Conservation (phyloP, 306 rosid species). For the Morella rubra region DNA sequence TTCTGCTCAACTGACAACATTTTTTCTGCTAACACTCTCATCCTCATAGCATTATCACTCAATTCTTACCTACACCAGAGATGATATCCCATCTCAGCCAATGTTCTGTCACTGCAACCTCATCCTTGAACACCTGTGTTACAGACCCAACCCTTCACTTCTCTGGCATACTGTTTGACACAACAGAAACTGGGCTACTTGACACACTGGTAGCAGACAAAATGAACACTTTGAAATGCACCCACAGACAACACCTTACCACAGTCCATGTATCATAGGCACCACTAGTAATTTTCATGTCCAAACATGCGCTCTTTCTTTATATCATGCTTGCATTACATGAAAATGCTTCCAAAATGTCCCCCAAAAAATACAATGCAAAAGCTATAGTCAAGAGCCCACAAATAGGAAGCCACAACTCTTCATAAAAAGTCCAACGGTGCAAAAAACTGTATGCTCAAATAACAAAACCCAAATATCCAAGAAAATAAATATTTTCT, state of each 20-base stretch:
- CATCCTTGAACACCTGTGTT: neutral
- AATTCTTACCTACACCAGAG: neutral
- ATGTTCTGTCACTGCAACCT: constrained; percentile 1
- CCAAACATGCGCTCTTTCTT: constrained; percentile 10
- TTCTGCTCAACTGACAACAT: constrained; percentile 4
- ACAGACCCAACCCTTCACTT: neutral
- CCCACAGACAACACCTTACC: constrained; percentile 29
- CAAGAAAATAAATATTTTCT: no score
- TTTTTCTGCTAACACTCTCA: constrained; percentile 2
- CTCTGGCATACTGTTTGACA: neutral
- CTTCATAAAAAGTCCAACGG: neutral
- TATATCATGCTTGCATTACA: constrained; percentile 11
- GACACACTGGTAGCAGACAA: constrained; percentile 6
- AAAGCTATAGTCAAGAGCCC: constrained; percentile 24
- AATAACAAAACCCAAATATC: neutral
- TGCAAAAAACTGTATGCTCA: neutral
- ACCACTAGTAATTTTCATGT: constrained; percentile 24
- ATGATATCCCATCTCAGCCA: neutral
- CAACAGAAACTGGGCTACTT: neutral
- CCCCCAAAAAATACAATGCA: constrained; percentile 24
- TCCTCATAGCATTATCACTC: neutral
- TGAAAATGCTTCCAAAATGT: neutral
- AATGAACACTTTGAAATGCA: constrained; percentile 26
- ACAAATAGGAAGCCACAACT: neutral
- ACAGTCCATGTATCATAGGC: constrained; percentile 25